A percentile compares a stretch with the other conserved stretches of the same genome.
Evolutionary conservation across 2,329 filamentous ascomycete species (phyloP).

Genomic region (Nemania sp.): DNA sequence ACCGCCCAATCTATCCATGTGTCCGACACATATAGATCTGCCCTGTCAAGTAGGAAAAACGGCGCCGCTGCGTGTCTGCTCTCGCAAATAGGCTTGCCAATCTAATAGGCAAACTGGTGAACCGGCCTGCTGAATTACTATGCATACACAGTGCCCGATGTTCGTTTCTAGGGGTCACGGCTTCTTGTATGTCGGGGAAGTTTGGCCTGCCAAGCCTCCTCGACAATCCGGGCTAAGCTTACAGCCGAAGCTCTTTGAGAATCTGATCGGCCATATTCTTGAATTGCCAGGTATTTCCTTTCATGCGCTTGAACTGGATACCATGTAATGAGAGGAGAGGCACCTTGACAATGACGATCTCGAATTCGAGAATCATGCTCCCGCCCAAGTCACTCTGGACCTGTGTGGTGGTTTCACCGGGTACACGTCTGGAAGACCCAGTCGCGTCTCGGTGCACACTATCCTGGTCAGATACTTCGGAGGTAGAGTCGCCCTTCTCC

Average conservation of each 20-base stretch:
- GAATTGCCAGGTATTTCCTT: slow-evolving; percentile 97
- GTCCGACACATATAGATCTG: slow-evolving; percentile 21
- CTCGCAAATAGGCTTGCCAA: background rate
- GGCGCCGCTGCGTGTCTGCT: background rate
- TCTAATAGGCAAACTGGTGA: background rate
- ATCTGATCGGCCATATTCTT: slow-evolving; percentile 98
- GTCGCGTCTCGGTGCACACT: slow-evolving; percentile 62
- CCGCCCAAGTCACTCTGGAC: slow-evolving; percentile 87
- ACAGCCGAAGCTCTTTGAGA: slow-evolving; percentile 81
- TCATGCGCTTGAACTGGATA: slow-evolving; percentile 96
- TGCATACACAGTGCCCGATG: background rate
- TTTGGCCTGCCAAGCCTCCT: slow-evolving; percentile 9
- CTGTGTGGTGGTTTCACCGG: slow-evolving; percentile 88
- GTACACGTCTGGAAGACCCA: slow-evolving; percentile 59
- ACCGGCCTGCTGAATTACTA: background rate
- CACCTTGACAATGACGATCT: slow-evolving; percentile 97
- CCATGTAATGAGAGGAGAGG: slow-evolving; percentile 90
- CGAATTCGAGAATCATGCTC: slow-evolving; percentile 84
- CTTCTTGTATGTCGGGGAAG: background rate
- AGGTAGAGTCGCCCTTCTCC: slow-evolving; percentile 80
- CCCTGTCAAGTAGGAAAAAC: slow-evolving; percentile 18
- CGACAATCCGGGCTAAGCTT: slow-evolving; percentile 30
- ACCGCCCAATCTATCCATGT: slow-evolving; percentile 21
- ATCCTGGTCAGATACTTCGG: slow-evolving; percentile 77
- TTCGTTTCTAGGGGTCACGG: background rate